These are phyloP conservation scores for Tripterygium wilfordii DNA, from an alignment of 177 flowering plant species.

Conservation along the genomic window DNA sequence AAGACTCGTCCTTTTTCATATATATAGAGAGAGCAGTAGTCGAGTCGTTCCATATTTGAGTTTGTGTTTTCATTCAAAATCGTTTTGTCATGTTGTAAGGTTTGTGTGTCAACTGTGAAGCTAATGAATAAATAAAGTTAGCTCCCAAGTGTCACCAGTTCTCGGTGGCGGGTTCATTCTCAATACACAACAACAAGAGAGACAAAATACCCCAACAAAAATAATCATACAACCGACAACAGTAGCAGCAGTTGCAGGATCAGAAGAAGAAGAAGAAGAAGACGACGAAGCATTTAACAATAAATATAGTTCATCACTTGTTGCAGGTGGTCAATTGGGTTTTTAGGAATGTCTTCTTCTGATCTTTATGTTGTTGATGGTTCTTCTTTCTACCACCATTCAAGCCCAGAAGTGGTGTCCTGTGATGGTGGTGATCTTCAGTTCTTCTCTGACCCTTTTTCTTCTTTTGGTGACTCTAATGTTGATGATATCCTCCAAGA, in stretches of 20 bases:
- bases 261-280: too few species aligned
- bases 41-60: too few species aligned
- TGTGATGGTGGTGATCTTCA: conserved; percentile 26
- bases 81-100: too few species aligned
- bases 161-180: neutral
- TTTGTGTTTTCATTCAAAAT: too few species aligned
- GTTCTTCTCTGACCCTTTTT: conserved; percentile 32
- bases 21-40: too few species aligned
- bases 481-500: conserved; percentile 18
- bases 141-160: conserved; percentile 6
- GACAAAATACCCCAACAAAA: neutral
- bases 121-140: conserved; percentile 2
- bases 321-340: too few species aligned
- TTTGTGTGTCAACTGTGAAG: too few species aligned
- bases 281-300: too few species aligned
- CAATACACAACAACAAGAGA: conserved; percentile 1
- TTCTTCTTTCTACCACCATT: conserved; percentile 18
- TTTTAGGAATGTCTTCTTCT: conserved; percentile 47
- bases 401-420: conserved; percentile 11
- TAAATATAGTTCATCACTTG: too few species aligned
- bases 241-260: neutral
- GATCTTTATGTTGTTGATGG: conserved; percentile 34
- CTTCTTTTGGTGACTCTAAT: conserved; percentile 32
- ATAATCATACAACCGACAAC: neutral
- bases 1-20: too few species aligned